These are phyloP conservation scores for Rubia peregrina DNA, from an alignment of 305 asterid species.

Conservation along the genomic window DNA sequence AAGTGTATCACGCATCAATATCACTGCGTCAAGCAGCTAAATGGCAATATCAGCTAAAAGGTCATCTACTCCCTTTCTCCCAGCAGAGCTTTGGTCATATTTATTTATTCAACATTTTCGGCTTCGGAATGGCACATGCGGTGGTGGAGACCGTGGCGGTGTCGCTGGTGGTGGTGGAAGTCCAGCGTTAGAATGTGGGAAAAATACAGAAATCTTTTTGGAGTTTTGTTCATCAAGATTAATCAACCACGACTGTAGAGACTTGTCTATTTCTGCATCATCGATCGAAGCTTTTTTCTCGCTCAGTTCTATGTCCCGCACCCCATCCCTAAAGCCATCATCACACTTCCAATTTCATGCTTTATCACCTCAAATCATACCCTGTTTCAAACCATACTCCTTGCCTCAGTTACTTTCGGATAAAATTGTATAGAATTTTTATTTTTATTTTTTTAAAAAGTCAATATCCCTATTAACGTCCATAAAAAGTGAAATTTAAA, in stretches of 20 bases:
- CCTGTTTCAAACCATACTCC: too few species aligned
- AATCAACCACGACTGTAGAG: background rate
- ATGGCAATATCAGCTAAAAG: background rate
- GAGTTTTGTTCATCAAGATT: background rate
- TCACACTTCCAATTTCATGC: background rate
- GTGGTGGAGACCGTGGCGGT: background rate
- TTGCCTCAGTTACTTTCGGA: too few species aligned
- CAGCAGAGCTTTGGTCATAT: background rate
- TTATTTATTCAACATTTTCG: slow-evolving; percentile 22
- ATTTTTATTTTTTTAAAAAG: too few species aligned
- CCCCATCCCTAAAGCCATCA: background rate
- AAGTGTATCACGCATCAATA: too few species aligned
- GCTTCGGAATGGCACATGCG: slow-evolving; percentile 4
- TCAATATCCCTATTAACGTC: too few species aligned
- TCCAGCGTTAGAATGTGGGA: background rate
- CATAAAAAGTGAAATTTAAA: too few species aligned
- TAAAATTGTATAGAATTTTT: too few species aligned
- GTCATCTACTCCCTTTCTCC: background rate
- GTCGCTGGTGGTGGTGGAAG: background rate
- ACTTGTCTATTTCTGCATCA: slow-evolving; percentile 10
- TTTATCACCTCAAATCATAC: background rate
- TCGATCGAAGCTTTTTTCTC: background rate
- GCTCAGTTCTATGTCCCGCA: background rate
- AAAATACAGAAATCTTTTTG: background rate
- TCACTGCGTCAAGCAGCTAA: too few species aligned